Evolutionary conservation across 2,329 filamentous ascomycete species (phyloP).

Genomic region (Juglanconis juglandina): DNA sequence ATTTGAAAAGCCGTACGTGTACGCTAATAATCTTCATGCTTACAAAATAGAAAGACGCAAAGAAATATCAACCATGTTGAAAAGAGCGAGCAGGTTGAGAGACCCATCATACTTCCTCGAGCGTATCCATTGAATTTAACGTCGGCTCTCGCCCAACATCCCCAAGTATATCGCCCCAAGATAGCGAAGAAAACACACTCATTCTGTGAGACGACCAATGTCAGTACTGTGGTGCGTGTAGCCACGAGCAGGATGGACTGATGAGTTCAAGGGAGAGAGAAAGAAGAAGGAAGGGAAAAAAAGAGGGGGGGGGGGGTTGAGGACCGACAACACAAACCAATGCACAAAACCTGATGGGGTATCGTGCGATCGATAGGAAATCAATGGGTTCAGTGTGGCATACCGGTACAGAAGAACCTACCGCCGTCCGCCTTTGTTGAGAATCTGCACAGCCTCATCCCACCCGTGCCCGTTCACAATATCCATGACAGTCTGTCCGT

Average conservation of each 20-base stretch:
- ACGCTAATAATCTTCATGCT: too few relatives aligned
- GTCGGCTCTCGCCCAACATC: slow-evolving; percentile 7
- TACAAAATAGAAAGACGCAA: neutral
- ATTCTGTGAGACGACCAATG: slow-evolving; percentile 5
- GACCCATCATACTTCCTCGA: slow-evolving; percentile 6
- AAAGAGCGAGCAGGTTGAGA: neutral
- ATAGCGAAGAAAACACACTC: slow-evolving; percentile 18
- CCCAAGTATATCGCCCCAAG: slow-evolving; percentile 18
- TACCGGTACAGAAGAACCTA: slow-evolving; percentile 12
- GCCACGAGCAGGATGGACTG: too few relatives aligned
- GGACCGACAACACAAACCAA: neutral
- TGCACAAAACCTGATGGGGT: neutral
- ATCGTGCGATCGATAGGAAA: neutral
- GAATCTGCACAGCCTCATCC: slow-evolving; percentile 52
- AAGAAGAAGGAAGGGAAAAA: neutral
- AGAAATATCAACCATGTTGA: neutral
- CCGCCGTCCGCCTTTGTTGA: slow-evolving; percentile 28
- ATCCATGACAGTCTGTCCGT: slow-evolving; percentile 43
- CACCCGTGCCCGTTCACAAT: slow-evolving; percentile 57
- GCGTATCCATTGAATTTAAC: slow-evolving; percentile 14
- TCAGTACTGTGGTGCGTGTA: neutral
- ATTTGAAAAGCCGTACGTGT: too few relatives aligned
- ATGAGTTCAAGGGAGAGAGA: neutral
- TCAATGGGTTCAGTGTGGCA: neutral
- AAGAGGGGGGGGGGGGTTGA: neutral